Base-by-base conservation (phyloP, 495 filamentous ascomycete species). In the Penicillium roqueforti region DNA sequence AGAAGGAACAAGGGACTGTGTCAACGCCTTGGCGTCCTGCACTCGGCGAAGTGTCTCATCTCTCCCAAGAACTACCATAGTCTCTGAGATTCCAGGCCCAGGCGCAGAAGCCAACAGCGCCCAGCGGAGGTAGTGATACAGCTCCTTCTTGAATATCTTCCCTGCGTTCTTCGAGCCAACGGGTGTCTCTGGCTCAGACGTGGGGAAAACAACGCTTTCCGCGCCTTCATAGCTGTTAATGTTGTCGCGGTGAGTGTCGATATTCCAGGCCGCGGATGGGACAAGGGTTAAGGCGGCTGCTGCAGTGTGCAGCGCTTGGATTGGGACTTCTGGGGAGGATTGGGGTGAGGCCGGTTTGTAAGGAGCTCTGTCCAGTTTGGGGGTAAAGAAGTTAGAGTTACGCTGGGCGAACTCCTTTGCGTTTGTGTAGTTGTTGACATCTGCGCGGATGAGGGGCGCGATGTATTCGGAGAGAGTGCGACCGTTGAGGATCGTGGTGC, bases 101-200 rank as follows among this genome's bases (percentile, higher is more conserved):
- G 78, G 69, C 9, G 71, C 69, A 8, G 78, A 80, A 16, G 71
- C 86, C 0, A 75, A 65, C 28, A 92, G 45, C 1, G 84, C 84
- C 83, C 88, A 87, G 43, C 89, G 80, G 49, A 91, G 68, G 54
- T 86, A 80, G 38, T 76, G 70, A 59, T 83, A 78, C 6, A 75
- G 58, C 41, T 68, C 66, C 56, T 70, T 76, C 59, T 79, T 76
- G 59, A 70, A 73, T 16, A 59, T 44, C 55, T 67, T 72, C 38
- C 69, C 62, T 14, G 71, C 59, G 3, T 55, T 31, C 1, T 63
- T 41, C 4, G 54, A 26, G 25, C 46, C 26, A 14, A n/a, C 11
- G 23, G 34, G 44, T 26, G 14, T 41, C 19, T 47, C 58, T 11
- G 56, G 26, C 14, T 44, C 40, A 18, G 31, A 25, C 0, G 14